Base-by-base conservation (phyloP, 495 filamentous ascomycete genomes). In the Talaromyces trachyspermus region DNA sequence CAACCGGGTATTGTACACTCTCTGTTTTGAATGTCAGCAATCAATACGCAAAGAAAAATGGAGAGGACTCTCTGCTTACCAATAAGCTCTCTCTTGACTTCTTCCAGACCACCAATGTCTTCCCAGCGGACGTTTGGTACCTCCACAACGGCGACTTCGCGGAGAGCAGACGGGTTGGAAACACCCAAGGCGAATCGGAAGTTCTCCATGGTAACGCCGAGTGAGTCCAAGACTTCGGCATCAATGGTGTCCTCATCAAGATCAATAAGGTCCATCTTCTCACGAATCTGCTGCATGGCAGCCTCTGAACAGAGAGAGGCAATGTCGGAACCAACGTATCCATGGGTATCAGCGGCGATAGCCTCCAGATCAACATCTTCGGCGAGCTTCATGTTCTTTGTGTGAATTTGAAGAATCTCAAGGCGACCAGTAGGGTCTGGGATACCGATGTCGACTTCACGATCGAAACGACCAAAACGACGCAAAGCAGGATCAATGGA, bases 191-290 rank as follows among this genome's bases (percentile, higher is more conserved):
- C 90, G 56, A 94, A 97, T 51, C 90, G 85, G 88, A 98, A 98
- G 80, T 98, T 97, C 63, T 98, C 92, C 88, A 96, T 96, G 49
- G 92, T 98, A 44, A 98, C 92, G 66, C 92, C 92, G 35, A 98
- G 81, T 23, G 92, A 95, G 70, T 98, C 94, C 41, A 98, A 78
- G 30, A 98, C 94, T 71, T 98, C 92, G 42, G 92, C 94, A 61
- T 98, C 92, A 50, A 98, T 97, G 40, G 92, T 98, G 57, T 98
- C 92, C 68, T 98, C 92, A 55, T 98, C 94, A 32, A 98, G 81
- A 67, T 98, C 92, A 54, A 98, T 98, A 53, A 98, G 81, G 64
- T 98, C 92, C 92, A 98, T 98, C 84, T 98, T 98, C 75, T 98
- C 92, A 71, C 92, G 89, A 63, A 98, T 98, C 71, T 97, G 94